These are phyloP conservation scores for Microdochium bolleyi DNA, from an alignment of 2,329 filamentous ascomycete species.

Conservation along the genomic window DNA sequence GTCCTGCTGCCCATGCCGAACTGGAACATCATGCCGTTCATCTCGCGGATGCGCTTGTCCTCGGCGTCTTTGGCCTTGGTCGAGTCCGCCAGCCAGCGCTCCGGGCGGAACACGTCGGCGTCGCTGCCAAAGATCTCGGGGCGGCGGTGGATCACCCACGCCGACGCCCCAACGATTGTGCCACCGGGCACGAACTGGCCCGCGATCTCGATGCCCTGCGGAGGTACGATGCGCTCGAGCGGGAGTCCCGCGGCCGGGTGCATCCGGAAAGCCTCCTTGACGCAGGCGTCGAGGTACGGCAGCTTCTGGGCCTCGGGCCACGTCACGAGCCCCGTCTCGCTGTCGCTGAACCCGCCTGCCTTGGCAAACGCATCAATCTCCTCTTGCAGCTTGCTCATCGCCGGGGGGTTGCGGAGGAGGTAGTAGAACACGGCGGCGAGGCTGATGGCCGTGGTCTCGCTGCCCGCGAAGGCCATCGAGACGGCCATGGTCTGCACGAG, in stretches of 20 bases:
- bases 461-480: conserved; percentile 68
- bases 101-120: conserved; percentile 57
- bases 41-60: conserved; percentile 51
- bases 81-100: conserved; percentile 52
- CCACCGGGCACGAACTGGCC: conserved; percentile 57
- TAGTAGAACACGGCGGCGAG: conserved; percentile 67
- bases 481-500: conserved; percentile 64
- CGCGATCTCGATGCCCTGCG: conserved; percentile 53
- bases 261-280: conserved; percentile 71
- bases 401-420: conserved; percentile 54
- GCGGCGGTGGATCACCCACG: conserved; percentile 66
- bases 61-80: conserved; percentile 23
- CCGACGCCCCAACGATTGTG: conserved; percentile 66
- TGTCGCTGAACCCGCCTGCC: conserved; percentile 40
- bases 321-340: conserved; percentile 53
- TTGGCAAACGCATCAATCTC: conserved; percentile 56
- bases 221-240: conserved; percentile 65
- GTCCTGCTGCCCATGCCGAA: conserved; percentile 66
- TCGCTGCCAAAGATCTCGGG: conserved; percentile 61
- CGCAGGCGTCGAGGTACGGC: conserved; percentile 67
- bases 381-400: conserved; percentile 44
- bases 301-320: conserved; percentile 64
- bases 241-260: conserved; percentile 68
- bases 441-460: conserved; percentile 72
- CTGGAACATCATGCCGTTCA: conserved; percentile 64